A percentile compares a stretch with the other conserved stretches of the same genome.
These are phyloP conservation scores for Marasmius tenuissimus DNA, from an alignment of 1,284 basidiomycete genomes.

Conservation along the genomic window DNA sequence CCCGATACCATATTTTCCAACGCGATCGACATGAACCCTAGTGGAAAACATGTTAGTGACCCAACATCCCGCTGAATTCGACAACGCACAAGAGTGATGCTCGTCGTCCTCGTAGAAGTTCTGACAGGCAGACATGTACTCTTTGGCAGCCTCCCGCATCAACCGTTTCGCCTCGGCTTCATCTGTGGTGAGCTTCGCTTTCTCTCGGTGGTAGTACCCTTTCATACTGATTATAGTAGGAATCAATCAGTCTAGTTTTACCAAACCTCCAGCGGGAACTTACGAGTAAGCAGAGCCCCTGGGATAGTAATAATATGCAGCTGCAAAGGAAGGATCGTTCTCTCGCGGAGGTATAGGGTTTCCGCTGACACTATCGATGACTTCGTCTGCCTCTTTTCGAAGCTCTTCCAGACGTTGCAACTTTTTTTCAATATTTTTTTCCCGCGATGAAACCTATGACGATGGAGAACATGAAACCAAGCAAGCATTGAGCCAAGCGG, in stretches of 20 bases:
- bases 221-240: not conserved
- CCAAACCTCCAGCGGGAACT: not conserved
- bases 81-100: constrained; percentile 21
- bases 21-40: not conserved
- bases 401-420: constrained; percentile 8
- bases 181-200: not conserved
- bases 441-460: not conserved
- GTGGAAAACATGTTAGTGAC: not conserved
- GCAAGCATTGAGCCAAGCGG: too few species aligned
- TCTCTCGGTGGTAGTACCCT: not conserved
- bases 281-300: not conserved
- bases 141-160: not conserved
- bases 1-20: not conserved
- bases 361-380: constrained; percentile 9
- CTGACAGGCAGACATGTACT: constrained; percentile 19
- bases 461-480: not conserved
- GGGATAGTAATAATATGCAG: constrained; percentile 4
- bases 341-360: not conserved
- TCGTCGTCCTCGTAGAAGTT: constrained; percentile 29
- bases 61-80: not conserved
- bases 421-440: not conserved
- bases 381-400: constrained; percentile 6
- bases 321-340: constrained; percentile 1
- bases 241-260: not conserved
- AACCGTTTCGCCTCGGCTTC: not conserved